Conservation (phyloP, 2,329 filamentous ascomycete genomes). For the Pseudogymnoascus sp. region DNA sequence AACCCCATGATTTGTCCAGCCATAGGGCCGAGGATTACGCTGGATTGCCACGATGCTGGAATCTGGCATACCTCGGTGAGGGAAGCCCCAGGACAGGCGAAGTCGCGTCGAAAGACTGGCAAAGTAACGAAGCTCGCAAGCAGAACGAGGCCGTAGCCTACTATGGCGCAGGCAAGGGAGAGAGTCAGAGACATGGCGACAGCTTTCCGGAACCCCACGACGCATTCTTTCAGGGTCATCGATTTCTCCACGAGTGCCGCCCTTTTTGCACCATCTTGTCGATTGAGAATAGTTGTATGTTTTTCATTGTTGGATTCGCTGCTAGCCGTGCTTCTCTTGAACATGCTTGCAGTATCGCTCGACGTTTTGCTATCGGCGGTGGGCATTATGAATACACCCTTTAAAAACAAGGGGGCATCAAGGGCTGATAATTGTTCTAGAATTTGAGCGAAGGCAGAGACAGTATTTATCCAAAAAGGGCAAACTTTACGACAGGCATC, state of each 20-base stretch:
- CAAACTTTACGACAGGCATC: neutral
- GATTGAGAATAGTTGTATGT: neutral
- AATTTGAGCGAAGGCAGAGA: neutral
- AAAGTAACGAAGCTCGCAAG: constrained; percentile 62
- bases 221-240: constrained; percentile 45
- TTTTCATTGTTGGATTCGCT: neutral
- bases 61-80: constrained; percentile 29
- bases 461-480: neutral
- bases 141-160: constrained; percentile 74
- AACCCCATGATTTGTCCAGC: constrained; percentile 28
- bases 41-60: constrained; percentile 36
- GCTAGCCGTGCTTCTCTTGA: neutral
- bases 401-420: neutral
- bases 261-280: neutral
- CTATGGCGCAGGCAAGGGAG: constrained; percentile 80
- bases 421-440: neutral
- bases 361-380: neutral
- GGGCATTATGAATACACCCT: constrained; percentile 3
- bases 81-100: constrained; percentile 20
- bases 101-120: constrained; percentile 23
- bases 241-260: neutral
- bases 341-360: neutral
- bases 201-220: constrained; percentile 76
- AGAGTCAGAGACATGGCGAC: constrained; percentile 74
- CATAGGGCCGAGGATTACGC: constrained; percentile 32